Evolutionary conservation across 83 land plant genomes (phyloP).

Genomic region (Diphasiastrum complanatum): DNA sequence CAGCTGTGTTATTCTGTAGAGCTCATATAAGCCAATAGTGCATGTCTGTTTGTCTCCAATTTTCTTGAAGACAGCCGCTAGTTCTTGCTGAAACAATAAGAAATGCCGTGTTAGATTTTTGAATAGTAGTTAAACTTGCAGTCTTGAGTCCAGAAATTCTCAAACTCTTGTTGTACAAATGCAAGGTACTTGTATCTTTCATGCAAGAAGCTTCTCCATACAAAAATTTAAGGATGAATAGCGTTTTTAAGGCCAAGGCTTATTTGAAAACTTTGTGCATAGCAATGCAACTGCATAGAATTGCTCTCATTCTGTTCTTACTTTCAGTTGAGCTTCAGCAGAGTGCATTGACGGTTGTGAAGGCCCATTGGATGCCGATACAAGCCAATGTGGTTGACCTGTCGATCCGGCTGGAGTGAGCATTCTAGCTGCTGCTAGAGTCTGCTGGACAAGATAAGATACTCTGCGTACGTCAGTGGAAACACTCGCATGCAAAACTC

Average conservation of each 20-base stretch:
- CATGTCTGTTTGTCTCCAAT: constrained; percentile 99
- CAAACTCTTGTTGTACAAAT: too few relatives aligned
- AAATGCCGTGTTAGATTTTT: too few relatives aligned
- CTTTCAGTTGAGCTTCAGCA: constrained; percentile 95
- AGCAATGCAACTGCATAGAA: background rate
- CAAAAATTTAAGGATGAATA: too few relatives aligned
- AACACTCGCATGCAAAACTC: too few relatives aligned
- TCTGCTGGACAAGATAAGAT: constrained; percentile 34
- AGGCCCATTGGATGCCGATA: constrained; percentile 61
- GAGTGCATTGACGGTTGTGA: constrained; percentile 55
- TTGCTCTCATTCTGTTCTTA: constrained; percentile 17
- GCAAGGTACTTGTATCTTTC: too few relatives aligned
- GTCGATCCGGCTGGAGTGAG: constrained; percentile 69
- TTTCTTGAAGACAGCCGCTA: constrained; percentile 96
- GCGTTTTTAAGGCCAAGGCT: too few relatives aligned
- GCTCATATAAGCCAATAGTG: constrained; percentile 88
- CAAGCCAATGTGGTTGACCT: constrained; percentile 89
- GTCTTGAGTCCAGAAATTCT: too few relatives aligned
- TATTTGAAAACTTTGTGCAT: too few relatives aligned
- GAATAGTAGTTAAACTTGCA: background rate
- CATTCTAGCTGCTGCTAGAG: constrained; percentile 92
- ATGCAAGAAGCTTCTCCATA: too few relatives aligned
- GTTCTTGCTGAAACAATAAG: constrained; percentile 92
- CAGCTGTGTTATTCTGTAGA: constrained; percentile 91
- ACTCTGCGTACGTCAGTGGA: background rate